These are phyloP conservation scores for Hippophae gyantsensis DNA, from an alignment of 306 rosid genomes.

Conservation along the genomic window DNA sequence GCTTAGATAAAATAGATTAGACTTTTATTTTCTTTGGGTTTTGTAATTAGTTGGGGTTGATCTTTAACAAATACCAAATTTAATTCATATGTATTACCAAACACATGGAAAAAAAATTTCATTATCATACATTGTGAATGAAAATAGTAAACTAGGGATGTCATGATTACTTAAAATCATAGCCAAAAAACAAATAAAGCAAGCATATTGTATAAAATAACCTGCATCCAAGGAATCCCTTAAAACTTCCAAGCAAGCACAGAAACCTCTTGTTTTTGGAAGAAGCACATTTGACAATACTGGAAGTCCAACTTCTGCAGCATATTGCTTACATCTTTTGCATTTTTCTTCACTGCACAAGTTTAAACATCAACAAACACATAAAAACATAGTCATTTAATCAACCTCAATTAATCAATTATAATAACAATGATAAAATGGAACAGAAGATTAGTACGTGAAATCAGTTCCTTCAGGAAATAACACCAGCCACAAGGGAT, in stretches of 20 bases:
- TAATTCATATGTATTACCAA: too few relatives aligned
- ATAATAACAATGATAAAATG: conserved; percentile 6
- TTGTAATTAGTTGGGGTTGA: too few relatives aligned
- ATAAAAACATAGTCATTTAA: conserved; percentile 2
- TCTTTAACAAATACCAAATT: too few relatives aligned
- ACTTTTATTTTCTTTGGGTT: too few relatives aligned
- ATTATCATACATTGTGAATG: too few relatives aligned
- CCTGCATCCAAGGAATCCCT: conserved; percentile 81
- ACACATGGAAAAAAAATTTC: too few relatives aligned
- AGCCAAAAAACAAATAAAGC: neutral
- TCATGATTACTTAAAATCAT: neutral
- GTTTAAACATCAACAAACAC: conserved; percentile 17
- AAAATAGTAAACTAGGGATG: too few relatives aligned
- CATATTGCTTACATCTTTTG: conserved; percentile 49
- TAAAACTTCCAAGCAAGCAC: conserved; percentile 68
- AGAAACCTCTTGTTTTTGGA: conserved; percentile 87
- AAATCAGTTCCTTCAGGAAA: conserved; percentile 99
- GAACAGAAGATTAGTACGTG: conserved; percentile 42
- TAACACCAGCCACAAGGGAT: conserved; percentile 80
- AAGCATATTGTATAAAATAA: conserved; percentile 16
- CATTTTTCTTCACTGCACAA: conserved; percentile 63
- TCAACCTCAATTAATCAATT: neutral
- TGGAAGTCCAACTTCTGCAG: conserved; percentile 67
- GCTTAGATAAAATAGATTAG: too few relatives aligned
- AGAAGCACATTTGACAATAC: conserved; percentile 66